These are phyloP conservation scores for Striga asiatica DNA, from an alignment of 257 asterid species.

Conservation along the genomic window DNA sequence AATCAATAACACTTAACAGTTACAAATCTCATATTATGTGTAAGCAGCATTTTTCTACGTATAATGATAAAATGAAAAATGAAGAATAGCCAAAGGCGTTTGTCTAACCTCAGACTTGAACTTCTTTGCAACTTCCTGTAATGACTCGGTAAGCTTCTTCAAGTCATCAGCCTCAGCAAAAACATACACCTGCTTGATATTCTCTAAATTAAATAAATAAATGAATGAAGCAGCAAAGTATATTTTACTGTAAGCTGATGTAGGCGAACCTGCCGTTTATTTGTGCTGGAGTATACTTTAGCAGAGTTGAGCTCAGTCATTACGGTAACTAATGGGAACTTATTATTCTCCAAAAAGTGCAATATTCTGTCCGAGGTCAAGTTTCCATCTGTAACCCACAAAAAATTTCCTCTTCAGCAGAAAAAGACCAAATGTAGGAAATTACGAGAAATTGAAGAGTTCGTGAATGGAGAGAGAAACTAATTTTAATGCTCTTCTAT, in stretches of 20 bases:
- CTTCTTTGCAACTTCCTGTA: conserved; percentile 60
- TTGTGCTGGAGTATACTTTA: conserved; percentile 56
- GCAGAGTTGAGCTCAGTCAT: conserved; percentile 86
- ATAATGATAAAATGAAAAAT: conserved; percentile 7
- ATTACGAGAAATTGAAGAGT: neutral
- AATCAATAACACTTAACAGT: too few species aligned
- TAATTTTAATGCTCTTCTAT: neutral
- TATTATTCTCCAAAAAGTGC: conserved; percentile 66
- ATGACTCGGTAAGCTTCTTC: conserved; percentile 46
- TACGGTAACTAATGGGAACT: conserved; percentile 63
- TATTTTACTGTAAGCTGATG: neutral
- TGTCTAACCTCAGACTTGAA: conserved; percentile 65
- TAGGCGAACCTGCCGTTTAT: conserved; percentile 63
- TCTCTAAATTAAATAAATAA: neutral
- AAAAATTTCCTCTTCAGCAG: too few species aligned
- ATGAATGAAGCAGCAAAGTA: conserved; percentile 2
- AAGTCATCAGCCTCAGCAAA: conserved; percentile 59
- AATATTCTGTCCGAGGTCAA: conserved; percentile 38
- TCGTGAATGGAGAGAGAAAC: neutral
- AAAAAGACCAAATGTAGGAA: neutral
- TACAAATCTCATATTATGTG: too few species aligned
- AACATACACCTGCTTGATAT: conserved; percentile 54
- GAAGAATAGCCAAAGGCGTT: conserved; percentile 5
- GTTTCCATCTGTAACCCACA: conserved; percentile 48
- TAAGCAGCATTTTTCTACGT: too few species aligned